Percentiles rank a stretch among this genome's conserved stretches.
phyloP scores from a whole-genome alignment of 2,329 filamentous ascomycete genomes.

The Ascochyta clinopodiicola region DNA sequence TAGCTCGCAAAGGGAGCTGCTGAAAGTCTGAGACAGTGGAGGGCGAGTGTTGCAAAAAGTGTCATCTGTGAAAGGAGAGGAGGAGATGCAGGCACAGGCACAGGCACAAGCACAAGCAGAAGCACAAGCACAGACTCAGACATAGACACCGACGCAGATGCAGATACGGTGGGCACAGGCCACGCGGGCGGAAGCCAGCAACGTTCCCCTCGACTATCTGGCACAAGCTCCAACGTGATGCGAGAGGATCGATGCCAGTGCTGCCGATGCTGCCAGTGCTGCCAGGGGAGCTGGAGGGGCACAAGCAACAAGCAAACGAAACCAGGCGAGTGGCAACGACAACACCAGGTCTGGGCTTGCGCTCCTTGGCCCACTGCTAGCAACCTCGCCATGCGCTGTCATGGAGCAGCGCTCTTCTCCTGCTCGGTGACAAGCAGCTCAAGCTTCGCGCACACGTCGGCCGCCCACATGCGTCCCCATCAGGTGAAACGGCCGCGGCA shows the following conservation, averaged over 20 bases:
- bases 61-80: slow-evolving; percentile 11
- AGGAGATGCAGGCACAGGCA: slow-evolving; percentile 14
- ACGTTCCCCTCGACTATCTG: slow-evolving; percentile 11
- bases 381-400: slow-evolving; percentile 7
- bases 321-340: background rate
- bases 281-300: slow-evolving; percentile 16
- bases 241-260: slow-evolving; percentile 5
- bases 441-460: slow-evolving; percentile 7
- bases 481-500: slow-evolving; percentile 18
- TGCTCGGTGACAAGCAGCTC: slow-evolving; percentile 4
- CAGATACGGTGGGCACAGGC: slow-evolving; percentile 2
- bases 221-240: background rate
- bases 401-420: background rate
- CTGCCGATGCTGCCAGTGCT: slow-evolving; percentile 3
- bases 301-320: slow-evolving; percentile 1
- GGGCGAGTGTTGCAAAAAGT: slow-evolving; percentile 11
- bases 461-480: slow-evolving; percentile 11
- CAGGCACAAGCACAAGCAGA: too few species aligned
- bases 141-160: too few species aligned
- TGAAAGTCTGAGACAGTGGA: slow-evolving; percentile 8
- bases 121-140: too few species aligned
- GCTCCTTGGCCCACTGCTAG: slow-evolving; percentile 5
- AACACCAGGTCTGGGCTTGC: slow-evolving; percentile 10
- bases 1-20: slow-evolving; percentile 19
- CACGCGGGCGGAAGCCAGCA: slow-evolving; percentile 10